These are phyloP conservation scores for Brettanomyces naardenensis DNA, from an alignment of 805 yeast genomes.

Conservation along the genomic window DNA sequence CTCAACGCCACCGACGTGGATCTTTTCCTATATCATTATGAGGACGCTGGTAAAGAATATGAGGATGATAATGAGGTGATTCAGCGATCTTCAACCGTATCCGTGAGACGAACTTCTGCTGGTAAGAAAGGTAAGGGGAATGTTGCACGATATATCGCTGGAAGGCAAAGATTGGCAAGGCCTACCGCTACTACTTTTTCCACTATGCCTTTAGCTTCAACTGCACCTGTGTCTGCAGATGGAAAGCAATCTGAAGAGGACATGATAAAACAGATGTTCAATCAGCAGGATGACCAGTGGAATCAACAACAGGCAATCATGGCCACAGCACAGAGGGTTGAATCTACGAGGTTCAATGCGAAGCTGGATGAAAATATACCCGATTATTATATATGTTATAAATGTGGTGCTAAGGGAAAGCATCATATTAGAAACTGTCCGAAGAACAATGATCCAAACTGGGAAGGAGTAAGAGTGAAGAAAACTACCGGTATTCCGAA, in stretches of 20 bases:
- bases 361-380: slow-evolving; percentile 75
- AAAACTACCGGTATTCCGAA: slow-evolving; percentile 97
- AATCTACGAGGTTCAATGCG: slow-evolving; percentile 20
- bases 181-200: slow-evolving; percentile 13
- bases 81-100: slow-evolving; percentile 78
- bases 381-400: slow-evolving; percentile 90
- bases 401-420: slow-evolving; percentile 88
- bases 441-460: slow-evolving; percentile 82
- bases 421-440: slow-evolving; percentile 98
- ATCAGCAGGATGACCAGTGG: slow-evolving; percentile 92
- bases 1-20: slow-evolving; percentile 84
- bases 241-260: slow-evolving; percentile 60
- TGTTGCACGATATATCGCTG: slow-evolving; percentile 64
- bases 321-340: slow-evolving; percentile 75
- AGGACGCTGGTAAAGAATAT: slow-evolving; percentile 51
- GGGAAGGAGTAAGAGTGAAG: slow-evolving; percentile 86
- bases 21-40: slow-evolving; percentile 53
- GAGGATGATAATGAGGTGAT: slow-evolving; percentile 86
- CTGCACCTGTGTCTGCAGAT: slow-evolving; percentile 18
- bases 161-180: slow-evolving; percentile 47
- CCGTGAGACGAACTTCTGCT: slow-evolving; percentile 76
- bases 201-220: slow-evolving; percentile 12
- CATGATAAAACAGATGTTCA: slow-evolving; percentile 82
- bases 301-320: slow-evolving; percentile 85
- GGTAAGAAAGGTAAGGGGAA: slow-evolving; percentile 40